Conservation (phyloP, 2,329 filamentous ascomycete genomes). For the Sporothrix mexicana region DNA sequence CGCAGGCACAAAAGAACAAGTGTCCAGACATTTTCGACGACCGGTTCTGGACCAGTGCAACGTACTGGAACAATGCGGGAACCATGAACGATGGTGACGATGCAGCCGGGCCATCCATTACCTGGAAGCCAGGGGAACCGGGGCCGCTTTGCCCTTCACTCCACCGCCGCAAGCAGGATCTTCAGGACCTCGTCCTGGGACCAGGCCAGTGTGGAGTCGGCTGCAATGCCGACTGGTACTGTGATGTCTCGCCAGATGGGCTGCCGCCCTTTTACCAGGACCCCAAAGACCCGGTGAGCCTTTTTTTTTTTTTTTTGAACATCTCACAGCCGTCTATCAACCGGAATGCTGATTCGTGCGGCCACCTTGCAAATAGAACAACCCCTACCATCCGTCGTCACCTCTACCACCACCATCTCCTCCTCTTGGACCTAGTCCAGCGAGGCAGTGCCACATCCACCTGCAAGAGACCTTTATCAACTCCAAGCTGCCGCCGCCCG, state of each 20-base stretch:
- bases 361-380: no score
- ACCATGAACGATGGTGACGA: background rate
- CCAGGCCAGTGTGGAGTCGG: background rate
- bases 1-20: background rate
- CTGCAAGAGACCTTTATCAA: no score
- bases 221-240: background rate
- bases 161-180: background rate
- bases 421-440: no score
- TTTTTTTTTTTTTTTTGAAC: no score
- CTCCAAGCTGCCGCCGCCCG: no score
- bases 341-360: no score
- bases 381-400: no score
- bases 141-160: background rate
- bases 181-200: background rate
- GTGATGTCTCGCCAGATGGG: background rate
- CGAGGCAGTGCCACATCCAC: no score
- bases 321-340: no score
- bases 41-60: background rate
- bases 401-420: no score
- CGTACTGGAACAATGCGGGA: background rate
- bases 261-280: background rate
- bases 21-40: background rate
- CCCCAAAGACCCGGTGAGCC: background rate
- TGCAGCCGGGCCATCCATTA: background rate
- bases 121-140: background rate